These are phyloP conservation scores for Diplosphaera chodatii DNA, from an alignment of 139 green algal species.

Conservation along the genomic window DNA sequence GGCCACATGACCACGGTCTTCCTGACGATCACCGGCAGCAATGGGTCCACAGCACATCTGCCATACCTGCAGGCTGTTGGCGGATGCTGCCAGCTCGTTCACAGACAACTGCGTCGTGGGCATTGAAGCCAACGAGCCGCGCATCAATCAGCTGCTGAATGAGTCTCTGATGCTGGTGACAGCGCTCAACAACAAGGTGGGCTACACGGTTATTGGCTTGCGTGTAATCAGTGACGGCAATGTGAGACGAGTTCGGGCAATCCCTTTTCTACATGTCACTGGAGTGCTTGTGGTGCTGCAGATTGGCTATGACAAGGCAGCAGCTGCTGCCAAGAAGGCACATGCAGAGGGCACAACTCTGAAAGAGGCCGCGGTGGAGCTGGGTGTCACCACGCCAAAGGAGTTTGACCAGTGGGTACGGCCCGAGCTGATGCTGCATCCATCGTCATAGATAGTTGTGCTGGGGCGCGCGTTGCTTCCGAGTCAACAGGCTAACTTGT, in stretches of 20 bases:
- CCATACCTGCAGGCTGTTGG: slow-evolving; percentile 64
- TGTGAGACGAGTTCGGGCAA: too few species aligned
- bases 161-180: slow-evolving; percentile 96
- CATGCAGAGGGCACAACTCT: slow-evolving; percentile 85
- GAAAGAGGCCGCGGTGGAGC: slow-evolving; percentile 74
- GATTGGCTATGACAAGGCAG: slow-evolving; percentile 94
- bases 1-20: too few species aligned
- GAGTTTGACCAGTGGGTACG: slow-evolving; percentile 88
- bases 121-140: slow-evolving; percentile 66
- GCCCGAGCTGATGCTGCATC: slow-evolving; percentile 83
- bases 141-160: slow-evolving; percentile 79
- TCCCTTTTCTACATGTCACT: too few species aligned
- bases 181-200: slow-evolving; percentile 79
- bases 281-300: too few species aligned
- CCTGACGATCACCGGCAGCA: too few species aligned
- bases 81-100: slow-evolving; percentile 76
- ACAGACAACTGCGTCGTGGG: slow-evolving; percentile 70
- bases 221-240: too few species aligned
- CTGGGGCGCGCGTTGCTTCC: too few species aligned
- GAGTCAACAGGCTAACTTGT: too few species aligned
- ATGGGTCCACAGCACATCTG: too few species aligned
- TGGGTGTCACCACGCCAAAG: slow-evolving; percentile 61
- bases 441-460: slow-evolving; percentile 13
- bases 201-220: too few species aligned
- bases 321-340: slow-evolving; percentile 89